Evolutionary conservation across 2,329 filamentous ascomycete species (phyloP), one percentile per base, ranked within the genome.

Genomic region (Domatiomyces globalis): DNA sequence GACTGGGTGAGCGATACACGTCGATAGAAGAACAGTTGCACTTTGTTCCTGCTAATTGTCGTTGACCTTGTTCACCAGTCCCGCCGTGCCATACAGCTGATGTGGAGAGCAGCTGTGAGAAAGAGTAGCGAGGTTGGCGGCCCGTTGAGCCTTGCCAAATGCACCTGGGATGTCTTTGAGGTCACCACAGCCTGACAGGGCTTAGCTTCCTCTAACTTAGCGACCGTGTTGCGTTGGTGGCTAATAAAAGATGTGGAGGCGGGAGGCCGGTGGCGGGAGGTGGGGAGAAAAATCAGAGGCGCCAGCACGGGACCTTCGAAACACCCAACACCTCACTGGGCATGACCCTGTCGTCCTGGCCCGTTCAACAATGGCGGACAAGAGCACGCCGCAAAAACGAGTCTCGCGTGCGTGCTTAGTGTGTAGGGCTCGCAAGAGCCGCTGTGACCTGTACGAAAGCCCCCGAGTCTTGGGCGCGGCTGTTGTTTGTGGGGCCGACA

Each of bases 401-500:
- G 70, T 73, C 5, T 73, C 70, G 15, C 64, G 71, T 54, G 72
- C 72, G 44, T 75, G 71, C 62, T 54, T 73, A 49, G 68, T 70
- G 56, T 75, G 73, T 59, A 64, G 73, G 43, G 68, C 71, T 56
- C 67, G 73, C 54, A 75, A 75, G 61, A 72, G 69, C 43, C 70
- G 70, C 58, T 75, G 73, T 63, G 71, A 74, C 57, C 62, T 75
- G 73, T 75, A 67, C 65, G 72, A 46, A 36, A 29, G 49, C 44
- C 42, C 33, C 45, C 46, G 45, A 45, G 33, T 42, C 50, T 51
- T 6, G 3, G 22, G 22, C 22, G 22, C 22, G 22, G 22, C 22
- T 18, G 52, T 39, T 39, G 47, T 27, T 43, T 51, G 49, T 42
- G 51, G 36, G 53, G 54, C 58, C 51, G 47, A 44, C 52, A 53